phyloP scores from a whole-genome alignment of 345 rosid genomes.

The Melastoma malabathricum region DNA sequence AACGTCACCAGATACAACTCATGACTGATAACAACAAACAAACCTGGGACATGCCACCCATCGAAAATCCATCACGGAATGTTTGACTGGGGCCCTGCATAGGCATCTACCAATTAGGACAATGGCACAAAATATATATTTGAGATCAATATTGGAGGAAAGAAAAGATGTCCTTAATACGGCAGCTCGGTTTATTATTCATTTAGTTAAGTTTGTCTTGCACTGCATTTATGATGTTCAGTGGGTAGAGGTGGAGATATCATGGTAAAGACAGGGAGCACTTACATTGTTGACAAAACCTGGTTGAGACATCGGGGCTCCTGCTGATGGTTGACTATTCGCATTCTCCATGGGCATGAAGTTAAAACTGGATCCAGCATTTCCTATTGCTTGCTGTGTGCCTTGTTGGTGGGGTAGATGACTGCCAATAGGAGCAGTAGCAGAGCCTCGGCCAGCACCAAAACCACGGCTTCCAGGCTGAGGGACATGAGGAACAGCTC shows the following conservation, averaged over 20 bases:
- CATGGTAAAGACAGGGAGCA: slow-evolving; percentile 5
- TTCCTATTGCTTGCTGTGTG: slow-evolving; percentile 62
- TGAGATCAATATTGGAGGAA: background rate
- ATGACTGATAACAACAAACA: background rate
- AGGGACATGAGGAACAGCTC: slow-evolving; percentile 82
- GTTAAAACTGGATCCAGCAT: slow-evolving; percentile 69
- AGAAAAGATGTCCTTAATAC: slow-evolving; percentile 3
- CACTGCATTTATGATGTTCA: no score
- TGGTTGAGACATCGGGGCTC: slow-evolving; percentile 89
- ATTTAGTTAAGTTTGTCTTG: no score
- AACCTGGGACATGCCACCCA: slow-evolving; percentile 98
- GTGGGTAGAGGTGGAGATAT: background rate
- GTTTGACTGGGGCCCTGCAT: slow-evolving; percentile 83
- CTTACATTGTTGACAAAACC: slow-evolving; percentile 68
- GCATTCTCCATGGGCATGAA: slow-evolving; percentile 66
- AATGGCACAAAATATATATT: slow-evolving; percentile 6
- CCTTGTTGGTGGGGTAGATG: slow-evolving; percentile 80
- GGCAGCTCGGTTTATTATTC: background rate
- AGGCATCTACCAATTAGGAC: slow-evolving; percentile 28
- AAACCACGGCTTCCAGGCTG: slow-evolving; percentile 79
- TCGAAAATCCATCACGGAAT: slow-evolving; percentile 91
- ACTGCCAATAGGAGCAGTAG: slow-evolving; percentile 66
- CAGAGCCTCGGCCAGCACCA: slow-evolving; percentile 81
- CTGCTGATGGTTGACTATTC: slow-evolving; percentile 85
- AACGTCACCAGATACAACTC: background rate